Conservation (phyloP, 306 rosid genomes). For the Mimosa bimucronata region DNA sequence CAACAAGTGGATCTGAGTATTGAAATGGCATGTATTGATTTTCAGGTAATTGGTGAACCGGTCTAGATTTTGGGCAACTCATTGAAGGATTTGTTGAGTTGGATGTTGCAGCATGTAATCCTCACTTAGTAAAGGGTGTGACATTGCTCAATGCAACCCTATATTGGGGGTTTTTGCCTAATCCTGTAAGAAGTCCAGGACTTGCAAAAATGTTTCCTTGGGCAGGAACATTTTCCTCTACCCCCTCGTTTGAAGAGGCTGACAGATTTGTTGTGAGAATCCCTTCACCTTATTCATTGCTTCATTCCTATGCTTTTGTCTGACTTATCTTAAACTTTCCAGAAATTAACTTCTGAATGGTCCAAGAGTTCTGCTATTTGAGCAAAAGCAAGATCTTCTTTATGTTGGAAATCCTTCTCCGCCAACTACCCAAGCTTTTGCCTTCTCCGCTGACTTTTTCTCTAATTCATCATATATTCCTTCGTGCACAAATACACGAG, state of each 20-base stretch:
- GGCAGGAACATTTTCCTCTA: constrained; percentile 85
- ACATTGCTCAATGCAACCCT: constrained; percentile 96
- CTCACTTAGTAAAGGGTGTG: constrained; percentile 90
- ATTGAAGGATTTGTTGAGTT: constrained; percentile 93
- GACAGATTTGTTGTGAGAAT: constrained; percentile 72
- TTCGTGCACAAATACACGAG: no score
- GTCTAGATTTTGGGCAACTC: constrained; percentile 90
- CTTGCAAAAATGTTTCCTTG: constrained; percentile 80
- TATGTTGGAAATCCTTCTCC: no score
- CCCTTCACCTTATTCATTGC: constrained; percentile 12
- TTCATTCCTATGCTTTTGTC: constrained; percentile 1
- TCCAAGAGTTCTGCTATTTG: no score
- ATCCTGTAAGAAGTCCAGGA: constrained; percentile 69
- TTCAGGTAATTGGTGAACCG: constrained; percentile 91
- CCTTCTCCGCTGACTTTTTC: no score
- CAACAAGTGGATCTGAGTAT: not conserved
- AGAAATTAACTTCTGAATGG: not conserved
- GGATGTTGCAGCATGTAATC: constrained; percentile 84
- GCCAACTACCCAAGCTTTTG: no score
- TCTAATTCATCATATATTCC: no score
- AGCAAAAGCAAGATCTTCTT: no score
- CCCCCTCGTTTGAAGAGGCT: constrained; percentile 75
- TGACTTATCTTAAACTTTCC: not conserved
- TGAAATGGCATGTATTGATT: constrained; percentile 21
- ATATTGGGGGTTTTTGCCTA: constrained; percentile 92